Evolutionary conservation across 2,329 filamentous ascomycete genomes (phyloP), one percentile per base, ranked within the genome.

Genomic region (Botrytis deweyae): DNA sequence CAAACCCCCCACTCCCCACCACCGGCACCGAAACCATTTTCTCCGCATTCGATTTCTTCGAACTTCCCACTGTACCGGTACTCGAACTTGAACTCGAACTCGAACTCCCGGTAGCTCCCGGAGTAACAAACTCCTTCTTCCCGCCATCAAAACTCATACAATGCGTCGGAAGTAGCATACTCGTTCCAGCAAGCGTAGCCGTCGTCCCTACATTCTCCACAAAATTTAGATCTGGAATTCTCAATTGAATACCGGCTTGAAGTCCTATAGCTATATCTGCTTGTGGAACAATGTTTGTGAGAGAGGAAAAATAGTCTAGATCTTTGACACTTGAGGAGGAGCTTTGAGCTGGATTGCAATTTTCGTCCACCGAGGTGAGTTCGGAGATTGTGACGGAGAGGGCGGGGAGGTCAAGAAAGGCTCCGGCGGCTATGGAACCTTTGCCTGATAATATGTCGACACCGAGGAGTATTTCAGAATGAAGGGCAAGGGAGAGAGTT

Each of bases 71-170:
- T 36, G 66, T 25, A 22, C 25, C 40, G 8, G 25, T 63, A 22
- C 46, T 52, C 46, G 4, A 14, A n/a, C 25, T 52, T 4, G 49
- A 52, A 10, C 46, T 49, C 46, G 46, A 49, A 33, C 2, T 33
- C 33, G 33, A 33, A 5, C 49, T 52, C 5, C 25, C 49, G n/a
- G 49, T 52, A 52, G 36, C 29, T 5, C 49, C 66, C 8, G 72
- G 49, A 33, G 59, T 55, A 66, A 63, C 72, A 25, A 65, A 71
- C 0, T 49, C 59, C 8, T 38, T 65, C 7, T 49, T 49, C 29
- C 6, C 44, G 5, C 20, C 40, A 72, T 72, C 72, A 22, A 52
- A 73, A 22, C 68, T 74, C 61, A 66, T 38, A 64, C 72, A 72
- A 1, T 46, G 59, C 4, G 72, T 74, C 16, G 61, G 72, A 12